phyloP scores from a whole-genome alignment of 352 stramenopile species.

The Pythium utonaiense region DNA sequence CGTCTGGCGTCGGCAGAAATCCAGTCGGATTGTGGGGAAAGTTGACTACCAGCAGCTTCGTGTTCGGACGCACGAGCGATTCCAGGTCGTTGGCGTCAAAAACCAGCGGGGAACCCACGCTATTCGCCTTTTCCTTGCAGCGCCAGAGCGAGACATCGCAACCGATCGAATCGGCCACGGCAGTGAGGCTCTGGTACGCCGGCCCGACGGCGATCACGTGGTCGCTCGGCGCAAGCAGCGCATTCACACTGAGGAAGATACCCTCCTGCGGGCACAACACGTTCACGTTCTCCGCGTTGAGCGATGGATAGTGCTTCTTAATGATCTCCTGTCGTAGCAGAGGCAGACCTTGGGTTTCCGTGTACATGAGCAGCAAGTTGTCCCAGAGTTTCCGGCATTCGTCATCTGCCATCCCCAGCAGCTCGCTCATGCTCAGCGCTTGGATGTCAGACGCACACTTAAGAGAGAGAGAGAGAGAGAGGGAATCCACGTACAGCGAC shows the following conservation, averaged over 20 bases:
- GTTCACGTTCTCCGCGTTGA: slow-evolving; percentile 28
- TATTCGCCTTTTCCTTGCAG: slow-evolving; percentile 10
- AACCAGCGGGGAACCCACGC: slow-evolving; percentile 13
- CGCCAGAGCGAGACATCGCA: slow-evolving; percentile 39
- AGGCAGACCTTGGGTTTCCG: slow-evolving; percentile 36
- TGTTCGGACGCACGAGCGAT: slow-evolving; percentile 33
- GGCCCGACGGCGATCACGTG: slow-evolving; percentile 47
- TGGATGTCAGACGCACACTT: slow-evolving; percentile 44
- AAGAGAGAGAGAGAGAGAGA: too few relatives aligned
- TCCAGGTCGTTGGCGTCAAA: slow-evolving; percentile 45
- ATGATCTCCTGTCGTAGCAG: slow-evolving; percentile 39
- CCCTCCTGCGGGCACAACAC: slow-evolving; percentile 52
- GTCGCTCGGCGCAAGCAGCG: slow-evolving; percentile 40
- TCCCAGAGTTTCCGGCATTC: slow-evolving; percentile 43
- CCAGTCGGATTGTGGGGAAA: slow-evolving; percentile 79
- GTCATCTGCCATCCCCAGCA: slow-evolving; percentile 37
- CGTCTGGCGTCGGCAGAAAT: slow-evolving; percentile 29
- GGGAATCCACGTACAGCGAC: too few relatives aligned
- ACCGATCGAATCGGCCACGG: slow-evolving; percentile 34
- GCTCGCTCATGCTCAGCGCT: slow-evolving; percentile 30
- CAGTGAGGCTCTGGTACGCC: slow-evolving; percentile 50
- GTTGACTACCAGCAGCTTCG: slow-evolving; percentile 69
- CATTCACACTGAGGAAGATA: slow-evolving; percentile 55
- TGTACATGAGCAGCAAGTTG: slow-evolving; percentile 39
- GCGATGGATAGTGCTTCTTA: slow-evolving; percentile 27